These are phyloP conservation scores for Dothistroma pini DNA, from an alignment of 2,329 filamentous ascomycete genomes.

Conservation along the genomic window DNA sequence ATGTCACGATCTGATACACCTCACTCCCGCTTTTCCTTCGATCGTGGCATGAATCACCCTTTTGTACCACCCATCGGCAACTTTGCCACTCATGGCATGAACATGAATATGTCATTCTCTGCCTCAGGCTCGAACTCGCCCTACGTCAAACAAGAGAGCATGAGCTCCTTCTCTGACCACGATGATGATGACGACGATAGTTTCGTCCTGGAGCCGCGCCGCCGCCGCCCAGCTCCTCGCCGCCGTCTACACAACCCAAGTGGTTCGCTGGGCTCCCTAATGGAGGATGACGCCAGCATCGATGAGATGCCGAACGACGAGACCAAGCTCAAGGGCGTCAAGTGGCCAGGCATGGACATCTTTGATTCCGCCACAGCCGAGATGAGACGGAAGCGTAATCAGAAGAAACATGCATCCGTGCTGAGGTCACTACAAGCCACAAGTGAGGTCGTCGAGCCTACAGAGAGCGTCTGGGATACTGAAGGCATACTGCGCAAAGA, in stretches of 20 bases:
- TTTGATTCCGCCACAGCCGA: conserved; percentile 74
- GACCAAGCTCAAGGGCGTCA: conserved; percentile 64
- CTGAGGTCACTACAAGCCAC: conserved; percentile 62
- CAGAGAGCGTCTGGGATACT: conserved; percentile 60
- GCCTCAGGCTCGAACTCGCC: conserved; percentile 12
- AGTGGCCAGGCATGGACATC: conserved; percentile 75
- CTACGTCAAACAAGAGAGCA: conserved; percentile 28
- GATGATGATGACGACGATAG: conserved; percentile 26
- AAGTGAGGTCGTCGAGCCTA: conserved; percentile 61
- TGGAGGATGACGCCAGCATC: conserved; percentile 32
- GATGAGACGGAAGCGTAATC: conserved; percentile 71
- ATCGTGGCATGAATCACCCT: conserved; percentile 21
- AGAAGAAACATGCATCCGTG: conserved; percentile 72
- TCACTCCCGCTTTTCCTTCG: conserved; percentile 14
- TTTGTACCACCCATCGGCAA: conserved; percentile 38
- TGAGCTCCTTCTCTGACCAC: conserved; percentile 17
- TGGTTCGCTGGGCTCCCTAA: conserved; percentile 16
- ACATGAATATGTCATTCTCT: conserved; percentile 11
- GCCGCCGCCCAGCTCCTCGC: conserved; percentile 6
- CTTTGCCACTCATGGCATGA: conserved; percentile 29
- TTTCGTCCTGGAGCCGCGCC: conserved; percentile 10
- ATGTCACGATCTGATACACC: conserved; percentile 31
- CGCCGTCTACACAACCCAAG: conserved; percentile 11
- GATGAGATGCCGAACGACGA: conserved; percentile 32
- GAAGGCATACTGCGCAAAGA: conserved; percentile 41